These are phyloP conservation scores for Boletus bicolor DNA, from an alignment of 768 basidiomycete genomes.

Conservation along the genomic window DNA sequence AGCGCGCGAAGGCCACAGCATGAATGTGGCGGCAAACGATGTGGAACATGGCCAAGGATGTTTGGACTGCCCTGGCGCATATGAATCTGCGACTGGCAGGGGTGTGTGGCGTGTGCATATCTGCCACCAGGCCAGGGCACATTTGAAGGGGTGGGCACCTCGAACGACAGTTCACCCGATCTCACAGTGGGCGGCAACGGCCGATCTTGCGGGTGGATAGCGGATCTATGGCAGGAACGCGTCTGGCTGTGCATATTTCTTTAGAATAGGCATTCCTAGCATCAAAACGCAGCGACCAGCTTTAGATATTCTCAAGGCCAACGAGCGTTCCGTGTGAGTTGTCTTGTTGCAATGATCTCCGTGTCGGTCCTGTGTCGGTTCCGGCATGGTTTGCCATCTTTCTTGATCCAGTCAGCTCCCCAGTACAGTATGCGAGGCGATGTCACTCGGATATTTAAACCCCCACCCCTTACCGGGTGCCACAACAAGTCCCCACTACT, in stretches of 20 bases:
- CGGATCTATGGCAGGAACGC: conserved; percentile 16
- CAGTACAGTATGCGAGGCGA: conserved; percentile 23
- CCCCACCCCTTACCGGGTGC: background rate
- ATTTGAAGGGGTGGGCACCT: too few relatives aligned
- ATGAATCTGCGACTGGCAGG: conserved; percentile 4
- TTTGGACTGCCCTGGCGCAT: conserved; percentile 5
- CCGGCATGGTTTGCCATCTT: conserved; percentile 23
- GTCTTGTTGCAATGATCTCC: conserved; percentile 15
- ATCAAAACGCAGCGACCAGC: conserved; percentile 8
- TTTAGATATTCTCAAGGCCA: conserved; percentile 14
- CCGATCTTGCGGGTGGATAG: conserved; percentile 5
- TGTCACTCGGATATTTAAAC: conserved; percentile 30
- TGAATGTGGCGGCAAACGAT: background rate
- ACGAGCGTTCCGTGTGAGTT: conserved; percentile 17
- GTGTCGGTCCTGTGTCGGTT: conserved; percentile 28
- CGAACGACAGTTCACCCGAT: background rate
- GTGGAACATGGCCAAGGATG: background rate
- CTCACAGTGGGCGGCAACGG: background rate
- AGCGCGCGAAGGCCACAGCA: too few relatives aligned
- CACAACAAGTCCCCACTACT: background rate
- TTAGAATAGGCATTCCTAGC: background rate
- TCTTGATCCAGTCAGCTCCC: conserved; percentile 23
- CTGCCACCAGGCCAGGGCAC: background rate
- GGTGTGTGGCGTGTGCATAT: background rate
- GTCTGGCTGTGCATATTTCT: conserved; percentile 19